A percentile compares a stretch with the other conserved stretches of the same genome.
These are phyloP conservation scores for Herpotrichia juniperi DNA, from an alignment of 2,329 filamentous ascomycete species.

Conservation along the genomic window DNA sequence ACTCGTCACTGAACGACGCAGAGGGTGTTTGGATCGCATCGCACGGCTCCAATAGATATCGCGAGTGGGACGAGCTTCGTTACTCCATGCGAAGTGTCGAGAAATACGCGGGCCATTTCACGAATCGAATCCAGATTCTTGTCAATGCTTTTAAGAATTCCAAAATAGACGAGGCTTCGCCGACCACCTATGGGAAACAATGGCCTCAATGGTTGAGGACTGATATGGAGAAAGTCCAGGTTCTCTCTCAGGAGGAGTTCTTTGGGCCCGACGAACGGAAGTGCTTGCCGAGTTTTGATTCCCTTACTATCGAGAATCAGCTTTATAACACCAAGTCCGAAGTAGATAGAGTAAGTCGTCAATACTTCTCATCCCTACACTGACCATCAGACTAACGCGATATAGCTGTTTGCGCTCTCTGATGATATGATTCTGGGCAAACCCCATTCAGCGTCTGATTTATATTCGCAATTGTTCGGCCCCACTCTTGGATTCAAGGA, in stretches of 20 bases:
- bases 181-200: conserved; percentile 35
- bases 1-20: conserved; percentile 49
- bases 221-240: conserved; percentile 43
- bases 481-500: conserved; percentile 51
- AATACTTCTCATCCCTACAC: neutral
- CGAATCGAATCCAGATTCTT: conserved; percentile 53
- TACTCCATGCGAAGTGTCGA: conserved; percentile 53
- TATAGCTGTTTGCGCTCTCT: conserved; percentile 49
- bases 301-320: conserved; percentile 52
- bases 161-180: conserved; percentile 1
- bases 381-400: conserved; percentile 2
- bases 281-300: conserved; percentile 54
- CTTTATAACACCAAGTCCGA: conserved; percentile 51
- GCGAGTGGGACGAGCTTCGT: conserved; percentile 54
- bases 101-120: conserved; percentile 47
- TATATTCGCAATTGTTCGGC: conserved; percentile 53
- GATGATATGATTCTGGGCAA: conserved; percentile 54
- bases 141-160: conserved; percentile 47
- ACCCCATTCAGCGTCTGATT: conserved; percentile 50
- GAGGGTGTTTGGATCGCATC: conserved; percentile 50
- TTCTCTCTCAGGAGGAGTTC: conserved; percentile 51
- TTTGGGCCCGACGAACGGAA: conserved; percentile 46
- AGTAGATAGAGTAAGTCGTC: conserved; percentile 36
- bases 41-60: conserved; percentile 52
- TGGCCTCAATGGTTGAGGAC: conserved; percentile 47